Base-by-base conservation (phyloP, 768 basidiomycete species). In the Nidularia pulvinata region DNA sequence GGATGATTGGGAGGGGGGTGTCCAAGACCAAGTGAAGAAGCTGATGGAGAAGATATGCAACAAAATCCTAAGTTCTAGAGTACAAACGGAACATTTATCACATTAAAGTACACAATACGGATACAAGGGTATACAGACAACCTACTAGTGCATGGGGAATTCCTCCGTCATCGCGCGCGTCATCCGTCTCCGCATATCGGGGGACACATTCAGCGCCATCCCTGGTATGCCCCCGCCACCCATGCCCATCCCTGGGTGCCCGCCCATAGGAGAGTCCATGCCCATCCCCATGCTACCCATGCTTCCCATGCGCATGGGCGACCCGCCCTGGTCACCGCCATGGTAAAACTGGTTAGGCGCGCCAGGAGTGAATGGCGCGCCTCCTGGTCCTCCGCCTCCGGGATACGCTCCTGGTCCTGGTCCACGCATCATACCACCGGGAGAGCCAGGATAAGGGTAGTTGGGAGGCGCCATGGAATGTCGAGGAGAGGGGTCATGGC, bases 1-100 rank as follows among this genome's bases (percentile, higher is more conserved):
- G 77, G 76, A 78, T 46, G 75, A 78, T 49, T 85, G 83, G 81
- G 78, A 78, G 51, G 59, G 54, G 5, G 71, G 71, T 4, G 65
- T 49, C 0, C 59, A 65, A 46, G 72, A 76, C 33, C 52, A 57
- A 4, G 69, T 75, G 6, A 52, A 62, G 25, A 46, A 61, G 35
- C 52, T 61, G 50, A 73, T 78, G 58, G 57, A 62, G 10, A 56
- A 65, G 37, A 56, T 64, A 46, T 54, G 39, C 33, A 25, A 25
- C 4, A 25, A 25, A 42, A 42, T 42, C 39, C 39, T 16, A 42
- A 11, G 16, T 42, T 11, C 39, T 16, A 42, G 13, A 42, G 39
- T 16, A 42, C 11, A 42, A 25, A 25, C 25, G 25, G 25, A 25
- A 25, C 25, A 39, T 16, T 36, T 56, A 54, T 52, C 52, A 32